phyloP scores from a whole-genome alignment of 2,329 filamentous ascomycete genomes.

The Hawksworthiomyces lignivorus region DNA sequence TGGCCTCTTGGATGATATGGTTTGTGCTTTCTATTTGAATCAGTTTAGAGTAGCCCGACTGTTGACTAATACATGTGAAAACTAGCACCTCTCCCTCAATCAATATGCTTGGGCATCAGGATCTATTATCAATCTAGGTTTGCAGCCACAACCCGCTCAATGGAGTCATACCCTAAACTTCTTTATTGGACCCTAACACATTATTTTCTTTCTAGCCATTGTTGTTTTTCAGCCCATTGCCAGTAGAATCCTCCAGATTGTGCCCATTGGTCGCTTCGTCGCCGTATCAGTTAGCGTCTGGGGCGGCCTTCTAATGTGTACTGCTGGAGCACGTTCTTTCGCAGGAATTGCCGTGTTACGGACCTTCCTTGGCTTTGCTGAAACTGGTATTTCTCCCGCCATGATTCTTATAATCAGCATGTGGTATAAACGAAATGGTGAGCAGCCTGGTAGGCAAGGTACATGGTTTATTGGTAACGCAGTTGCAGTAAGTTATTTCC shows the following conservation, averaged over 20 bases:
- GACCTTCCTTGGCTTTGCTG: slow-evolving; percentile 30
- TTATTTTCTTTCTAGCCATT: slow-evolving; percentile 2
- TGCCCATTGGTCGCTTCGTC: slow-evolving; percentile 33
- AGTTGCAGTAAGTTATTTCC: slow-evolving; percentile 4
- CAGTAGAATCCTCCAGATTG: slow-evolving; percentile 31
- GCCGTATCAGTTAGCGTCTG: slow-evolving; percentile 37
- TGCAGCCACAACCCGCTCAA: too few species aligned
- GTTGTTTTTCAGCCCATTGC: slow-evolving; percentile 24
- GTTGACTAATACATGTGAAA: too few species aligned
- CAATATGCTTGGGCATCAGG: slow-evolving; percentile 11
- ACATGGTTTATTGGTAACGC: slow-evolving; percentile 13
- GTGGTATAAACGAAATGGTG: slow-evolving; percentile 26
- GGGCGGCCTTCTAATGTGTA: slow-evolving; percentile 18
- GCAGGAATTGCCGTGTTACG: slow-evolving; percentile 25
- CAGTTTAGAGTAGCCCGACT: too few species aligned
- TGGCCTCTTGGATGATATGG: slow-evolving; percentile 15
- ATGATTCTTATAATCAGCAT: slow-evolving; percentile 29
- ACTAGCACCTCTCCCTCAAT: slow-evolving; percentile 6
- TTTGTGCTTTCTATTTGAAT: slow-evolving; percentile 3
- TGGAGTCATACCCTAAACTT: too few species aligned
- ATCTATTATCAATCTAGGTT: slow-evolving; percentile 7
- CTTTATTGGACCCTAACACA: not conserved
- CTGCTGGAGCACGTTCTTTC: slow-evolving; percentile 25
- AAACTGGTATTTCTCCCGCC: slow-evolving; percentile 30
- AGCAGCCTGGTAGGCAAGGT: slow-evolving; percentile 7